These are phyloP conservation scores for Fraxinus velutina DNA, from an alignment of 305 asterid genomes.

Conservation along the genomic window DNA sequence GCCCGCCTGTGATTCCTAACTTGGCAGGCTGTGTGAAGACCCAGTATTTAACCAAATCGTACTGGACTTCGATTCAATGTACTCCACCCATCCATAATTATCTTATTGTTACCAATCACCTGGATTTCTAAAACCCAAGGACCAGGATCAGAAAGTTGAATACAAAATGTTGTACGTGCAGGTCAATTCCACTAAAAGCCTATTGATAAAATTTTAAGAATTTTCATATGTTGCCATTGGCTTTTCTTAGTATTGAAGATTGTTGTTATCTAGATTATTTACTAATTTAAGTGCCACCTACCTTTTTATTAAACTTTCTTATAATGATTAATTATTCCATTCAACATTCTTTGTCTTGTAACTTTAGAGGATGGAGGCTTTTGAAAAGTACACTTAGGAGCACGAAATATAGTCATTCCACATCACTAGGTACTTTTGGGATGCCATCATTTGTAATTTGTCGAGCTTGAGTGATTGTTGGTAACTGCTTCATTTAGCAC, in stretches of 20 bases:
- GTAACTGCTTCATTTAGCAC: background rate
- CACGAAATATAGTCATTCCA: background rate
- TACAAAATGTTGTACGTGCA: background rate
- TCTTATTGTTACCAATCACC: background rate
- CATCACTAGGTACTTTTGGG: background rate
- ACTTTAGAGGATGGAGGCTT: background rate
- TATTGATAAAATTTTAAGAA: background rate
- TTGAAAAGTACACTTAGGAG: background rate
- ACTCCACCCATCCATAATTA: background rate
- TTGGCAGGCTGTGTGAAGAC: background rate
- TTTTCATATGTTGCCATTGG: background rate
- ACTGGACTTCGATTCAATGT: background rate
- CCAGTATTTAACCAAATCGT: background rate
- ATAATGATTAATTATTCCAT: background rate
- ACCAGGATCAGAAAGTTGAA: background rate
- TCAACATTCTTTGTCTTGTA: background rate
- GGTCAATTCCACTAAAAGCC: background rate
- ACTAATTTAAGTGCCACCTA: background rate
- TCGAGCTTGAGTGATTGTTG: background rate
- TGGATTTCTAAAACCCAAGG: background rate
- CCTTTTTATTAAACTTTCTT: background rate
- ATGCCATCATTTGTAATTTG: background rate
- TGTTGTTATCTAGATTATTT: background rate
- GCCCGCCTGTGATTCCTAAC: background rate
- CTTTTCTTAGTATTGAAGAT: background rate